Evolutionary conservation across 2,329 filamentous ascomycete genomes (phyloP), one percentile per base, ranked within the genome.

Genomic region (Talaromyces sp.): DNA sequence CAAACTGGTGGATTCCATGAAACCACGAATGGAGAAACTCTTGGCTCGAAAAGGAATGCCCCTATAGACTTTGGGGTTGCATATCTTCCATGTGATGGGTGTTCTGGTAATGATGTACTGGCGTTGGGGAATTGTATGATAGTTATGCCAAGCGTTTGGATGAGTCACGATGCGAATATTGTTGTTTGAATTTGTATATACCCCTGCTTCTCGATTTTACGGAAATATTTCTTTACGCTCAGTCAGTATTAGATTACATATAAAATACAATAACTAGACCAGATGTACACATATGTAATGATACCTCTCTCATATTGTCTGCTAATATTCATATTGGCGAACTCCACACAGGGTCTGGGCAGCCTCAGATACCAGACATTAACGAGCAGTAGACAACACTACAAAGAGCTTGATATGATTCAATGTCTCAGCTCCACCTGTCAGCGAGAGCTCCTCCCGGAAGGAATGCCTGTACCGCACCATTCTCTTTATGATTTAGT

Each of bases 381-480:
- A 19, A n/a, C n/a, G n/a, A n/a, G n/a, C n/a, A n/a, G n/a, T n/a
- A n/a, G 29, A 31, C 29, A 31, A 31, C 8, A 2, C 29, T 31
- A 9, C 31, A 32, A 32, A 29, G 31, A 32, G 11, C 31, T 32
- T 12, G 31, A 3, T 10, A 12, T 12, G 31, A 32, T 12, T 8
- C 5, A 32, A 12, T 12, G 31, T 3, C 31, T 32, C 31, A 38
- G 24, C 24, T 53, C 65, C 61, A 63, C 27, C 31, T 52, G 61
- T 64, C 59, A 29, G 61, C 63, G 10, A 68, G 53, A 63, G 51
- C 6, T 1, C 69, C 69, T 38, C 65, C 68, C 1, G 67, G 67
- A 58, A 79, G 70, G 1, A 76, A 70, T 1, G 61, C 66, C 14
- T 70, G 70, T 48, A 79, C 21, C 0, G 62, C 63, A 12, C 0